Evolutionary conservation across 83 land plant genomes (phyloP).

Genomic region (Picea abies): DNA sequence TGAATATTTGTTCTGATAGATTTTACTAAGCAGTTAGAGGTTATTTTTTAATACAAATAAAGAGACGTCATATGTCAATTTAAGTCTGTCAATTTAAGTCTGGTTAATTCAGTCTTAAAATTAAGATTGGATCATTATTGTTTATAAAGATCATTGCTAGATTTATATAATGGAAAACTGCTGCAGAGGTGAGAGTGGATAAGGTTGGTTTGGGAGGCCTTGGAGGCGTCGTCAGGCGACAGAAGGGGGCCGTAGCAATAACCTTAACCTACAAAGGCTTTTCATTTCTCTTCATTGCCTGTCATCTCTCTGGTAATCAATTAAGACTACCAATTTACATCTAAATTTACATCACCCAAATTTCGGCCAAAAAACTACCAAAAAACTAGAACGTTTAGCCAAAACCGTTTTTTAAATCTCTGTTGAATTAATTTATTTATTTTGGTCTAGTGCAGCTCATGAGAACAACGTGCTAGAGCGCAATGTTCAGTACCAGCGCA

Average conservation of each 20-base stretch:
- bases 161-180: background rate
- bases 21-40: background rate
- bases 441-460: slow-evolving; percentile 58
- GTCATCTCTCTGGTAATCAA: slow-evolving; percentile 72
- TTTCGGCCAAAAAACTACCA: no score
- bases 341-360: no score
- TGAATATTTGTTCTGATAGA: background rate
- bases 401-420: no score
- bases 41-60: no score
- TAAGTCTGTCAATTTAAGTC: no score
- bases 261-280: slow-evolving; percentile 50
- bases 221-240: slow-evolving; percentile 71
- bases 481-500: slow-evolving; percentile 65
- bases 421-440: no score
- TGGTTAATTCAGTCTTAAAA: no score
- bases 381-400: no score
- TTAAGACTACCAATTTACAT: no score
- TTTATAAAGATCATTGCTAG: no score
- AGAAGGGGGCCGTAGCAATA: slow-evolving; percentile 85
- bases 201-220: slow-evolving; percentile 57
- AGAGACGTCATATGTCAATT: no score
- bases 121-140: no score
- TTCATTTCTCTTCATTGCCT: slow-evolving; percentile 64
- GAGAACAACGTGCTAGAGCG: slow-evolving; percentile 70
- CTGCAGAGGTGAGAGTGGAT: slow-evolving; percentile 58